phyloP scores from a whole-genome alignment of 345 rosid species.

The Sapria himalayana region DNA sequence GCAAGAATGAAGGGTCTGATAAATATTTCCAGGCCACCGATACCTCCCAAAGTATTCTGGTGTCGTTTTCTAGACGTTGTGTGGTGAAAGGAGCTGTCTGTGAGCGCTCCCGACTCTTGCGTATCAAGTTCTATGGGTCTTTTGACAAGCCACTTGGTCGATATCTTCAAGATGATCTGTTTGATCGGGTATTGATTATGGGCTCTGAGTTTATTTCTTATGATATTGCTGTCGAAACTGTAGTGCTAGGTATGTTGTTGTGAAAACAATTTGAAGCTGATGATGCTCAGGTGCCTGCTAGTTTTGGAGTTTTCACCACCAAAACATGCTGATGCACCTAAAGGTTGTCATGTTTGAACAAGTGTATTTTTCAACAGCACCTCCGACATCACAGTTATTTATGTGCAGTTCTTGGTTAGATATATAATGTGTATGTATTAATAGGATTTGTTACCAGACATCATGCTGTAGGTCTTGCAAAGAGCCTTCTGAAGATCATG shows the following conservation, averaged over 20 bases:
- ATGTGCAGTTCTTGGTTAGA: background rate
- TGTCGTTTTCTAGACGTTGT: constrained; percentile 77
- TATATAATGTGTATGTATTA: constrained; percentile 5
- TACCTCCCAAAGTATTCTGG: constrained; percentile 75
- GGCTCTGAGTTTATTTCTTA: background rate
- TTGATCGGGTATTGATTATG: constrained; percentile 40
- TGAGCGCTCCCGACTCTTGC: constrained; percentile 72
- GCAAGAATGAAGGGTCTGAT: constrained; percentile 32
- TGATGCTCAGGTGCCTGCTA: too few species aligned
- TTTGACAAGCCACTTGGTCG: constrained; percentile 95
- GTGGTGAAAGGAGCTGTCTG: constrained; percentile 70
- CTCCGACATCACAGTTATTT: too few species aligned
- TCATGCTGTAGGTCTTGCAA: constrained; percentile 50
- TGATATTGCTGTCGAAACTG: background rate
- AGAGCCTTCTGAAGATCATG: constrained; percentile 77
- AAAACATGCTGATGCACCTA: too few species aligned
- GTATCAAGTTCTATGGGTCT: constrained; percentile 84
- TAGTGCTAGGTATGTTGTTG: too few species aligned
- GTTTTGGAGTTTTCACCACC: too few species aligned
- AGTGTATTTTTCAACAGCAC: too few species aligned
- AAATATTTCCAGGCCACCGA: constrained; percentile 65
- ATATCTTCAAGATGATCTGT: constrained; percentile 65
- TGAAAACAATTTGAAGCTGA: too few species aligned
- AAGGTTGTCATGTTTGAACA: too few species aligned
- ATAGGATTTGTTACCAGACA: constrained; percentile 17